phyloP scores from a whole-genome alignment of 2,329 filamentous ascomycete species.

The Trichoderma afroharzianum region DNA sequence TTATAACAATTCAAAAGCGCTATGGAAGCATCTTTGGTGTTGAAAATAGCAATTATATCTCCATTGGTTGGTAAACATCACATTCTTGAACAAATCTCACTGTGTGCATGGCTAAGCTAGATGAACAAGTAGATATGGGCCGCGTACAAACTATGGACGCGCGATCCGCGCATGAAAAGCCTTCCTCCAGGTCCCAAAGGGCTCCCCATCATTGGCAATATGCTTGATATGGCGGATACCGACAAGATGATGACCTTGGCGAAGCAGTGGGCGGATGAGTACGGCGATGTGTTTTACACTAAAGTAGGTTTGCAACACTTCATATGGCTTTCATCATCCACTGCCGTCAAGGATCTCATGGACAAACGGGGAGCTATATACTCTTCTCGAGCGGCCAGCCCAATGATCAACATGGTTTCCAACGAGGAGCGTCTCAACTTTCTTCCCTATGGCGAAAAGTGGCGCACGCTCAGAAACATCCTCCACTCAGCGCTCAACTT shows the following conservation, averaged over 20 bases:
- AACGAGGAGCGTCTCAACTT: constrained; percentile 17
- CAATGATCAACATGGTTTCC: constrained; percentile 21
- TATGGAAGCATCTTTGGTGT: neutral
- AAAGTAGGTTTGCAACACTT: constrained; percentile 46
- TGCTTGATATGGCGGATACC: constrained; percentile 28
- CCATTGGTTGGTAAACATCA: neutral
- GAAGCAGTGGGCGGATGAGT: constrained; percentile 49
- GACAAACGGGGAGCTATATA: constrained; percentile 50
- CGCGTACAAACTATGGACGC: neutral
- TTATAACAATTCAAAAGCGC: rapidly evolving
- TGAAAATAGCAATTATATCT: neutral
- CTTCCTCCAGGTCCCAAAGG: constrained; percentile 24
- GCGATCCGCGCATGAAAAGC: constrained; percentile 1
- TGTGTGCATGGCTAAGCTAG: neutral
- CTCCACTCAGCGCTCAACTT: constrained; percentile 18
- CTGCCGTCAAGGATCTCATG: constrained; percentile 48
- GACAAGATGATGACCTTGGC: constrained; percentile 27
- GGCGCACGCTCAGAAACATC: constrained; percentile 6
- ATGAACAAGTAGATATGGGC: neutral
- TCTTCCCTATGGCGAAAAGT: constrained; percentile 14
- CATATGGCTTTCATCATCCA: constrained; percentile 44
- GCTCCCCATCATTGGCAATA: constrained; percentile 22
- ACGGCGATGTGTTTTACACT: constrained; percentile 49
- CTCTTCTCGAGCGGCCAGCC: constrained; percentile 36
- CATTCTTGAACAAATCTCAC: neutral